Base-by-base conservation (phyloP, 257 asterid genomes). In the Misopates orontium region DNA sequence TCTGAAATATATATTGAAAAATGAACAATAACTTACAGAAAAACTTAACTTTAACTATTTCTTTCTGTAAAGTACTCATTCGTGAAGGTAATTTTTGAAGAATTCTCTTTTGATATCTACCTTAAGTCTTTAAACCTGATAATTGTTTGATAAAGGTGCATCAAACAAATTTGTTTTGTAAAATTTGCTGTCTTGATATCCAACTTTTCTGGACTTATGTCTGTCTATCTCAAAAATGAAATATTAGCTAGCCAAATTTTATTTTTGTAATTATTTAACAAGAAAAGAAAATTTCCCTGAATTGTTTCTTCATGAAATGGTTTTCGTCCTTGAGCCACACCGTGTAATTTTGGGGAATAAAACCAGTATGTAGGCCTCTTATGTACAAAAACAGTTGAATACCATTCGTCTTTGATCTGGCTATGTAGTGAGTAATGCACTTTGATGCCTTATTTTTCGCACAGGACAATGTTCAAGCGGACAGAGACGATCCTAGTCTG, bases 401-500 rank as follows among this genome's bases (percentile, higher is more conserved):
- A 22, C 36, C 36, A 28, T 36, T 36, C 42, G 8, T 28, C 36
- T 28, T 28, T 28, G 42, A 36, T 36, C 11, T 36, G 42, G 42
- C 42, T 4, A 9, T 36, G 42, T 36, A 36, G 42, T 36, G 11
- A 36, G 42, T 36, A 36, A 36, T 36, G 42, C 42, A 3, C 6
- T 28, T 3, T 36, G 1, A 36, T 36, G 42, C 6, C 42, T 36
- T 36, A 36, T 36, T 36, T 36, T 9, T 10, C 42, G n/a, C 4
- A 3, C 42, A 36, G 42, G 42, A 36, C 58, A 77, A 73, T 55
- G 77, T 73, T 64, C 73, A 77, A 66, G 36, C 36, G 36, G 36
- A 28, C 63, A 88, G 99, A 84, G 99, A 94, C 63, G 98, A 94
- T 63, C 98, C 99, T 22, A 77, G 85, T 64, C 98, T 80, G 74